Percentiles rank a stretch among this genome's conserved stretches.
Evolutionary conservation across 306 rosid species (phyloP).

Genomic region (Purshia tridentata): DNA sequence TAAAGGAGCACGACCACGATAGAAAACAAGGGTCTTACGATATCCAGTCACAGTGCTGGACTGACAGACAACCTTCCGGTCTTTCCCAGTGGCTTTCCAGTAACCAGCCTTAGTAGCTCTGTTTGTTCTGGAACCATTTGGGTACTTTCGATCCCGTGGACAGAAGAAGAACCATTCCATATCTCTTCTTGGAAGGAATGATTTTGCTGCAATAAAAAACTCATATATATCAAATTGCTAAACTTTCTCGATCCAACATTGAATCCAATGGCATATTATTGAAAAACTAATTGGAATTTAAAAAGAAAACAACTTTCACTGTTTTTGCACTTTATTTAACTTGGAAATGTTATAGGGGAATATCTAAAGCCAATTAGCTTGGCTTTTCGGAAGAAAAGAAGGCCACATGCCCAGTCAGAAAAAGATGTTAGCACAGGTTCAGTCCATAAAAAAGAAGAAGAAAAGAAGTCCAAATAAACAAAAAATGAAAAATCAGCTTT

Average conservation of each 20-base stretch:
- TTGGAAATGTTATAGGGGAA: constrained; percentile 15
- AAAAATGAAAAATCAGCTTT: constrained; percentile 14
- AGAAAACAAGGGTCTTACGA: constrained; percentile 87
- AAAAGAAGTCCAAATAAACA: constrained; percentile 14
- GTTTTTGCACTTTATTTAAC: constrained; percentile 13
- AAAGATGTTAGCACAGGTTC: constrained; percentile 4
- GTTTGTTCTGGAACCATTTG: constrained; percentile 88
- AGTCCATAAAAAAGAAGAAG: constrained; percentile 18
- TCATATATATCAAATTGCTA: constrained; percentile 25
- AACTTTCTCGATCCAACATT: constrained; percentile 3
- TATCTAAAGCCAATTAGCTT: constrained; percentile 23
- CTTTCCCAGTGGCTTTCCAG: constrained; percentile 99
- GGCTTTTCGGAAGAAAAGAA: constrained; percentile 33
- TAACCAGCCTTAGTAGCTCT: constrained; percentile 94
- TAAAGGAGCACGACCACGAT: constrained; percentile 84
- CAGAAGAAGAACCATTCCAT: constrained; percentile 99
- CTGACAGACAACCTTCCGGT: constrained; percentile 63
- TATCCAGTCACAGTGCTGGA: constrained; percentile 52
- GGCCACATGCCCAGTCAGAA: constrained; percentile 19
- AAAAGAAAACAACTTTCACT: constrained; percentile 1
- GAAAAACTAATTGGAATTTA: neutral
- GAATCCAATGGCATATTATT: neutral
- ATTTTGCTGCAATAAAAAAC: constrained; percentile 58
- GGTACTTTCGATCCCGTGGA: constrained; percentile 83
- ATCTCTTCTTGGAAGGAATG: constrained; percentile 76